Evolutionary conservation across 2,329 filamentous ascomycete genomes (phyloP).

Genomic region (Ophiocordyceps camponoti-rufipedis): DNA sequence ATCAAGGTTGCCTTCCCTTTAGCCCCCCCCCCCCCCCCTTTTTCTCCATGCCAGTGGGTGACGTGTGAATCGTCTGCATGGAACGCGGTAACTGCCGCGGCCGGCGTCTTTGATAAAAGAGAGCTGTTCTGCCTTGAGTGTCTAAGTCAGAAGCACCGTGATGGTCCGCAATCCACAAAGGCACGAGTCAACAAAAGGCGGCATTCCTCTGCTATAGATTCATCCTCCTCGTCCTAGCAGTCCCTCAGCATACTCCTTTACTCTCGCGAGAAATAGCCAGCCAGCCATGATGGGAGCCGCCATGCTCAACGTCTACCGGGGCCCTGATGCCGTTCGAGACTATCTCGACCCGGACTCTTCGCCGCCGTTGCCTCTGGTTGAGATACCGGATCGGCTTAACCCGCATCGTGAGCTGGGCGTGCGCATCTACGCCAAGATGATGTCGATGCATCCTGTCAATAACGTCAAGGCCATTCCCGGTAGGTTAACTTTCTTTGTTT

Average conservation of each 20-base stretch:
- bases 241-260: too few species aligned
- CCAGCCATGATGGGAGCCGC: constrained; percentile 9
- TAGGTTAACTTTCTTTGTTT: constrained; percentile 5
- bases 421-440: constrained; percentile 47
- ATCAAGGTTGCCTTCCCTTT: too few species aligned
- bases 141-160: too few species aligned
- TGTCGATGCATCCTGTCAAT: constrained; percentile 44
- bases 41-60: background rate
- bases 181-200: too few species aligned
- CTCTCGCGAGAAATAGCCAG: background rate
- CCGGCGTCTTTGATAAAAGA: background rate
- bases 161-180: too few species aligned
- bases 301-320: constrained; percentile 35
- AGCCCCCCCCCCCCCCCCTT: too few species aligned
- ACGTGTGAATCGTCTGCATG: background rate
- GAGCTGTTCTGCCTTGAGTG: background rate
- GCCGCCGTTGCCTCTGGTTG: constrained; percentile 41
- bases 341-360: constrained; percentile 41
- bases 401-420: constrained; percentile 38
- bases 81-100: background rate
- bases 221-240: too few species aligned
- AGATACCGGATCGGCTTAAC: constrained; percentile 38
- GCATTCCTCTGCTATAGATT: background rate
- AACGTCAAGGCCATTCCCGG: constrained; percentile 47
- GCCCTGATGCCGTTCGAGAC: constrained; percentile 33